Conservation (phyloP, 495 filamentous ascomycete genomes). For the Penicillium canariense region DNA sequence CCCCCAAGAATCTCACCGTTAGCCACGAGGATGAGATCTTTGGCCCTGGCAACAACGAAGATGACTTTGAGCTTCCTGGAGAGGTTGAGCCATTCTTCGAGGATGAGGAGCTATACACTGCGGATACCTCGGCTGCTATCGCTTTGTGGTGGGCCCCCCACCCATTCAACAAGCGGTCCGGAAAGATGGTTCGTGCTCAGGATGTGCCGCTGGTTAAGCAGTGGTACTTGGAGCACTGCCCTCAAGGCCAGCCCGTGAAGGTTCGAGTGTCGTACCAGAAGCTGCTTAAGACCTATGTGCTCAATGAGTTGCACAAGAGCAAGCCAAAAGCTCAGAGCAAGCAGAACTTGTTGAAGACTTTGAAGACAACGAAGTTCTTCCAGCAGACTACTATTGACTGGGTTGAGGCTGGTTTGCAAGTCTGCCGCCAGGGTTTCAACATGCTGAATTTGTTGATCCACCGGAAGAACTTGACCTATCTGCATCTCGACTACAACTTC, state of each 20-base stretch:
- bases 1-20: constrained; percentile 88
- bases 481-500: constrained; percentile 99
- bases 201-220: constrained; percentile 98
- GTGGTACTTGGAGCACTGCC: constrained; percentile 96
- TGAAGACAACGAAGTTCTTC: constrained; percentile 98
- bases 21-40: constrained; percentile 97
- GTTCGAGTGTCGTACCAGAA: constrained; percentile 99
- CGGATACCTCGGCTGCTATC: constrained; percentile 90
- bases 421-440: constrained; percentile 98
- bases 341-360: constrained; percentile 81
- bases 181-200: constrained; percentile 94
- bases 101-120: constrained; percentile 85
- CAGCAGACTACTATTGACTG: constrained; percentile 99
- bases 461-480: constrained; percentile 96
- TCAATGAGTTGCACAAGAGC: constrained; percentile 95
- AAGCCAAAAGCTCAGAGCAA: constrained; percentile 93
- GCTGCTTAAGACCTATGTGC: constrained; percentile 90
- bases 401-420: constrained; percentile 98
- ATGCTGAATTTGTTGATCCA: constrained; percentile 99
- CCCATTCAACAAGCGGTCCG: constrained; percentile 94
- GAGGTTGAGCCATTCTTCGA: constrained; percentile 84
- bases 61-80: constrained; percentile 83
- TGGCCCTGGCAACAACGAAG: constrained; percentile 78
- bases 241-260: constrained; percentile 90
- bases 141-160: constrained; percentile 98